Percentiles rank a stretch among this genome's conserved stretches.
These are phyloP conservation scores for Panicum miliaceum DNA, from an alignment of 176 grass and related monocot genomes.

Conservation along the genomic window DNA sequence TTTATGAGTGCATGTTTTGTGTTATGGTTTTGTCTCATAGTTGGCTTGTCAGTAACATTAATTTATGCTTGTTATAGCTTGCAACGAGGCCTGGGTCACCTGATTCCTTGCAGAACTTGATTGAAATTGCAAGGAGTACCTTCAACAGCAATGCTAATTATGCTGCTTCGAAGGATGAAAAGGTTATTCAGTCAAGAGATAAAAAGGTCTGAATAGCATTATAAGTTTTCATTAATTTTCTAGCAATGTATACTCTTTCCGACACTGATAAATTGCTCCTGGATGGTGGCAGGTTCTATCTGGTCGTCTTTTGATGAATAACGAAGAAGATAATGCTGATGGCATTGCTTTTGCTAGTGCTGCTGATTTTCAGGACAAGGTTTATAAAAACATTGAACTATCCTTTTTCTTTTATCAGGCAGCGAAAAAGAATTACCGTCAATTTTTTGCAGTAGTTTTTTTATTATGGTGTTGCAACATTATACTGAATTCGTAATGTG, in stretches of 20 bases:
- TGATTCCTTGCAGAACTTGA: conserved; percentile 82
- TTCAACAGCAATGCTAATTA: conserved; percentile 48
- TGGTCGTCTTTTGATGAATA: conserved; percentile 55
- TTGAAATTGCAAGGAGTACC: conserved; percentile 76
- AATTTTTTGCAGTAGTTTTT: not conserved
- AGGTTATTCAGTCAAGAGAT: conserved; percentile 67
- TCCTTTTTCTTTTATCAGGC: not conserved
- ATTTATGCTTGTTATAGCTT: conserved; percentile 56
- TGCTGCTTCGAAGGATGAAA: conserved; percentile 71
- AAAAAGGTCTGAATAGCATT: conserved; percentile 58
- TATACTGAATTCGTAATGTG: not conserved
- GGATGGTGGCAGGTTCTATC: conserved; percentile 63
- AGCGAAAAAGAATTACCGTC: not conserved
- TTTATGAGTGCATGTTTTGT: not conserved
- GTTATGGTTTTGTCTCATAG: conserved; percentile 3
- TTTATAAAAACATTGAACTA: conserved; percentile 30
- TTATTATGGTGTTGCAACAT: not conserved
- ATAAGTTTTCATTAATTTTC: conserved; percentile 4
- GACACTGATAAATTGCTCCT: conserved; percentile 40
- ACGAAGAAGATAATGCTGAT: conserved; percentile 67
- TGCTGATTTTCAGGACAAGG: conserved; percentile 89
- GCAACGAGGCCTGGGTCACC: conserved; percentile 82
- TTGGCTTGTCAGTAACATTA: conserved; percentile 16
- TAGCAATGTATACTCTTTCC: not conserved
- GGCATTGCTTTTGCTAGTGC: conserved; percentile 57